A percentile compares a stretch with the other conserved stretches of the same genome.
These are phyloP conservation scores for Oropetium thomaeum DNA, from an alignment of 176 grass and related monocot species.

Conservation along the genomic window DNA sequence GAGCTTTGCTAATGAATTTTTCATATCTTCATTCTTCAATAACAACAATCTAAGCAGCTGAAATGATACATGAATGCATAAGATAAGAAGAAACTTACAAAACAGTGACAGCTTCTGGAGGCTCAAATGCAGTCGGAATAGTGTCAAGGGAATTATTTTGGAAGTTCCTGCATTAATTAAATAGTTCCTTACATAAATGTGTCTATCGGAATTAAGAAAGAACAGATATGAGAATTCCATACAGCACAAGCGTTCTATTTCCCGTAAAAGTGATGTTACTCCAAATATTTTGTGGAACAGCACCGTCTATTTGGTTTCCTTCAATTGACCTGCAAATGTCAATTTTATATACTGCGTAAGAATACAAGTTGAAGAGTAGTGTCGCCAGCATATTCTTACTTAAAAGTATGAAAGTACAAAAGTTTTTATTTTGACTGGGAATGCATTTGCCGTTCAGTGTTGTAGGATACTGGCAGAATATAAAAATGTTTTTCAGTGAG, in stretches of 20 bases:
- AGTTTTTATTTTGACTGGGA: conserved; percentile 9
- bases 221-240: conserved; percentile 37
- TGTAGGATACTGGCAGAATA: not conserved
- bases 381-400: not conserved
- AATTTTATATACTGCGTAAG: conserved; percentile 14
- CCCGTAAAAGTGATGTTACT: conserved; percentile 50
- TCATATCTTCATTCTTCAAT: not conserved
- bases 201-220: conserved; percentile 16
- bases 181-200: conserved; percentile 30
- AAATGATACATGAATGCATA: not conserved
- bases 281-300: conserved; percentile 70
- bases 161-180: conserved; percentile 68
- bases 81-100: conserved; percentile 60
- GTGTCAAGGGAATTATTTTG: conserved; percentile 70
- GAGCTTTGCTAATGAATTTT: not conserved
- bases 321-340: conserved; percentile 53
- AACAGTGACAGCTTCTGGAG: conserved; percentile 54
- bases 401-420: conserved; percentile 16
- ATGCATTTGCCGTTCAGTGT: not conserved
- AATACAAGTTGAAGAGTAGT: conserved; percentile 24
- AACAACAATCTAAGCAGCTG: not conserved
- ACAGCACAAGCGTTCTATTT: conserved; percentile 78
- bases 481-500: not conserved
- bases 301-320: conserved; percentile 44
- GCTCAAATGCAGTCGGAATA: conserved; percentile 52